Conservation (phyloP, 225 moss, liverwort and hornwort genomes). For the Takakia lepidozioides region DNA sequence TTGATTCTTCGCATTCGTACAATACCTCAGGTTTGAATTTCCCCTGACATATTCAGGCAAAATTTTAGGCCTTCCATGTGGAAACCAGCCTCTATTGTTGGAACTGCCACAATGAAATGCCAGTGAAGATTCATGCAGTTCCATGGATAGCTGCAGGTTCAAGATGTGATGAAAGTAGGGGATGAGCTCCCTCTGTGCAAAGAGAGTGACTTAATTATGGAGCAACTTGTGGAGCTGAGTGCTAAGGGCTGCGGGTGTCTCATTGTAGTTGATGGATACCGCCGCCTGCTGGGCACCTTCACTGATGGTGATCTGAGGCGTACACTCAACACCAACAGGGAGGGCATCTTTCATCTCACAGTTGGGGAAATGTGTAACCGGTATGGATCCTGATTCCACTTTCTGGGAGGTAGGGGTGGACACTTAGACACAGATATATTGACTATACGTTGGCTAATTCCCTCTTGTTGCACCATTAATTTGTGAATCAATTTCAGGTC, state of each 20-base stretch:
- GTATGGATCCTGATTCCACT: too few species aligned
- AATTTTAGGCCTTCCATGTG: too few species aligned
- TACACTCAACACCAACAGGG: slow-evolving; percentile 43
- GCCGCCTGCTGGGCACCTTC: slow-evolving; percentile 67
- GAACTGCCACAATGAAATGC: too few species aligned
- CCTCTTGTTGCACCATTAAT: too few species aligned
- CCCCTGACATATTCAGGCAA: too few species aligned
- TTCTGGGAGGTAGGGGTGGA: too few species aligned
- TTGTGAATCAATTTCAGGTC: slow-evolving; percentile 23
- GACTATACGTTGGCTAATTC: too few species aligned
- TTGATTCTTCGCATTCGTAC: too few species aligned
- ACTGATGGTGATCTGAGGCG: slow-evolving; percentile 76
- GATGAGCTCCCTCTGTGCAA: slow-evolving; percentile 59
- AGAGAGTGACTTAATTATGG: slow-evolving; percentile 68
- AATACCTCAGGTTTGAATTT: too few species aligned
- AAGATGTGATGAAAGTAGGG: slow-evolving; percentile 74
- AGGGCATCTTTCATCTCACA: slow-evolving; percentile 60
- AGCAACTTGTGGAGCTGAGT: slow-evolving; percentile 71
- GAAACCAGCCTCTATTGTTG: too few species aligned
- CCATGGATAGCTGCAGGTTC: slow-evolving; percentile 59
- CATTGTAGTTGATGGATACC: slow-evolving; percentile 52
- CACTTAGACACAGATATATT: too few species aligned
- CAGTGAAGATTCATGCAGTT: too few species aligned
- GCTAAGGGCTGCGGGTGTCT: slow-evolving; percentile 77
- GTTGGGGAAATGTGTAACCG: slow-evolving; percentile 75